Evolutionary conservation across 495 filamentous ascomycete species (phyloP).

Genomic region (Thermothielavioides terrestris): DNA sequence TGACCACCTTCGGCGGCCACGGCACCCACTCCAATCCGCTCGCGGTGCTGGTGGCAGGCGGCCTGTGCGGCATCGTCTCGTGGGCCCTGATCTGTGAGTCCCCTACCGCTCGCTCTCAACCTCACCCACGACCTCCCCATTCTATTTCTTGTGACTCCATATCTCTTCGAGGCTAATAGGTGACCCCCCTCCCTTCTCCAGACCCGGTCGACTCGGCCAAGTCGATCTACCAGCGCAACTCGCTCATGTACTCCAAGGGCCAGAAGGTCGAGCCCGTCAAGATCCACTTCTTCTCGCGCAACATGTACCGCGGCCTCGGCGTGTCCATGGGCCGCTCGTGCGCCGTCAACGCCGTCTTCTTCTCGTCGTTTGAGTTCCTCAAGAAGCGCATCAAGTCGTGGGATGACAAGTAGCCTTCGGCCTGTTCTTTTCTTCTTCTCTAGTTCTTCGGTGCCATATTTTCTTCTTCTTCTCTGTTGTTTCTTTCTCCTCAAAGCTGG

Average conservation of each 20-base stretch:
- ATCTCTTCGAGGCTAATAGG: background rate
- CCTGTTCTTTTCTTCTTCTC: background rate
- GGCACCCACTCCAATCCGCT: slow-evolving; percentile 59
- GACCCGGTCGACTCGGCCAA: slow-evolving; percentile 79
- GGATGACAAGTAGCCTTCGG: slow-evolving; percentile 35
- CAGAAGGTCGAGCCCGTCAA: slow-evolving; percentile 52
- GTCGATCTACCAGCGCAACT: slow-evolving; percentile 72
- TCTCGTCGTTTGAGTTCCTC: slow-evolving; percentile 66
- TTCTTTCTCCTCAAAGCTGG: background rate
- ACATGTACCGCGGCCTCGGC: slow-evolving; percentile 68
- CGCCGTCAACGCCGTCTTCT: slow-evolving; percentile 68
- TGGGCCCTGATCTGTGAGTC: slow-evolving; percentile 64
- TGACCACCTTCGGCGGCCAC: slow-evolving; percentile 62
- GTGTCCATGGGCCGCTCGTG: slow-evolving; percentile 74
- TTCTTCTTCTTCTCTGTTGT: background rate
- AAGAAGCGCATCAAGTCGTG: slow-evolving; percentile 61
- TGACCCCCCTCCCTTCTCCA: slow-evolving; percentile 8
- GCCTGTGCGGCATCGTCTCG: slow-evolving; percentile 69
- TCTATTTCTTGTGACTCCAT: background rate
- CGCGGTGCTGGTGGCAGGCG: slow-evolving; percentile 65
- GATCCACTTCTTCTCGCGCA: slow-evolving; percentile 61
- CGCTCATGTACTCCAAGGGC: slow-evolving; percentile 55
- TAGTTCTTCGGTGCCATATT: background rate
- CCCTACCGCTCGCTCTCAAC: background rate
- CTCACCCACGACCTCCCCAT: background rate